phyloP scores from a whole-genome alignment of 306 rosid species.

The Abrus pulchellus region DNA sequence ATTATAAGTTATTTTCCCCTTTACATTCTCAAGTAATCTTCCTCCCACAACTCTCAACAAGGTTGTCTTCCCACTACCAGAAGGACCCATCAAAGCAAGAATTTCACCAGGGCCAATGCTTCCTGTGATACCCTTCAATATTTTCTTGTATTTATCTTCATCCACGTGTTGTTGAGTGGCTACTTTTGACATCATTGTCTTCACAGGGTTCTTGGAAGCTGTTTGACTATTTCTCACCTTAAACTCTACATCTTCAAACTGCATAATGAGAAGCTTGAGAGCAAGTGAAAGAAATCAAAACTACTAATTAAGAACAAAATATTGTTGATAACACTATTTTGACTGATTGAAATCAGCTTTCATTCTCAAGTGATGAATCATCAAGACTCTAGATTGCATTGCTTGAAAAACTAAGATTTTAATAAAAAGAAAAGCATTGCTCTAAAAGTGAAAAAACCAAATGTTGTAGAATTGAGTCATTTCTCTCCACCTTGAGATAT shows the following conservation, averaged over 20 bases:
- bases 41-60: constrained; percentile 91
- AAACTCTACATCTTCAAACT: constrained; percentile 94
- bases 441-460: neutral
- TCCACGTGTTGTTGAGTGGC: constrained; percentile 59
- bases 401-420: neutral
- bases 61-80: constrained; percentile 98
- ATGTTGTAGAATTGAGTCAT: constrained; percentile 4
- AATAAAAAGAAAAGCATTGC: neutral
- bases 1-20: constrained; percentile 83
- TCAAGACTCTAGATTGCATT: neutral
- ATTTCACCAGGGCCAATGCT: constrained; percentile 92
- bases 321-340: neutral
- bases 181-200: constrained; percentile 70
- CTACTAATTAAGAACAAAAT: constrained; percentile 1
- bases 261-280: constrained; percentile 46
- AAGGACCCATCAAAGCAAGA: constrained; percentile 98
- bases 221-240: constrained; percentile 66
- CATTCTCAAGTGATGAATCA: constrained; percentile 13
- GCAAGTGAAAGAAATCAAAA: neutral
- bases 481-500: constrained; percentile 75
- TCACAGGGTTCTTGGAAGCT: constrained; percentile 62
- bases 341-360: constrained; percentile 16
- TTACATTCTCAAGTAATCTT: constrained; percentile 74
- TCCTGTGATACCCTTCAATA: constrained; percentile 88
- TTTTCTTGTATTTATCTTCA: constrained; percentile 72